Evolutionary conservation across 1,284 basidiomycete genomes (phyloP), one percentile per base, ranked within the genome.

Genomic region (Ceratobasidium papillatum): DNA sequence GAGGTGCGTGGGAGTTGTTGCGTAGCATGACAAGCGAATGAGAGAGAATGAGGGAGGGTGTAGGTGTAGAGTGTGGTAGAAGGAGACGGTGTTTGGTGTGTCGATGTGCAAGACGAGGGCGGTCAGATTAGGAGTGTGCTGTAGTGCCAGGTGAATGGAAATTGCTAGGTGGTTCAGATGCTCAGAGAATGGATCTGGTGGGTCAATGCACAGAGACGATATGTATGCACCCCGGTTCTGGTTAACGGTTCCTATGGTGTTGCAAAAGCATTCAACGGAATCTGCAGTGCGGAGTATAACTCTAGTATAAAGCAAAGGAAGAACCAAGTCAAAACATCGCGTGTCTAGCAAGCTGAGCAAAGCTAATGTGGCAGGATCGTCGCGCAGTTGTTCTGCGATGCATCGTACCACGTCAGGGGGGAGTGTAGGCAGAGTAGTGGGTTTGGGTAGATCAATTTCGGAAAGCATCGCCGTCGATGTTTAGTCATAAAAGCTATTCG

Each of bases 331-430:
- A 32, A 27, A 51, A 34, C 34, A 49, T 62, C 47, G 69, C 32
- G 45, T 72, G 17, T 72, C 69, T 14, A 72, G 56, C 14, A 62
- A 47, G 47, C 69, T 62, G 11, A 72, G 47, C 22, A 58, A 72
- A n/a, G 32, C 45, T 11, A 62, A 34, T 11, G 69, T 72, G 8
- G 14, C 8, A 25, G 43, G 38, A 43, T 49, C 45, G 34, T 72
- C 38, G 19, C 32, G n/a, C 30, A 62, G 17, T n/a, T 72, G 47
- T 34, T 72, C 69, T 19, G 69, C 69, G 30, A 72, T 41, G 25
- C 56, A 72, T 41, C 58, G 56, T 3, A 72, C 52, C 34, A 72
- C 7, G 22, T 72, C 69, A 9, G 69, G n/a, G n/a, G 56, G 69
- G 12, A 72, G 56, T 25, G 56, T 19, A 14, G 34, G 38, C 14